These are phyloP conservation scores for Schwanniomyces vanrijiae DNA, from an alignment of 805 yeast species.

Conservation along the genomic window DNA sequence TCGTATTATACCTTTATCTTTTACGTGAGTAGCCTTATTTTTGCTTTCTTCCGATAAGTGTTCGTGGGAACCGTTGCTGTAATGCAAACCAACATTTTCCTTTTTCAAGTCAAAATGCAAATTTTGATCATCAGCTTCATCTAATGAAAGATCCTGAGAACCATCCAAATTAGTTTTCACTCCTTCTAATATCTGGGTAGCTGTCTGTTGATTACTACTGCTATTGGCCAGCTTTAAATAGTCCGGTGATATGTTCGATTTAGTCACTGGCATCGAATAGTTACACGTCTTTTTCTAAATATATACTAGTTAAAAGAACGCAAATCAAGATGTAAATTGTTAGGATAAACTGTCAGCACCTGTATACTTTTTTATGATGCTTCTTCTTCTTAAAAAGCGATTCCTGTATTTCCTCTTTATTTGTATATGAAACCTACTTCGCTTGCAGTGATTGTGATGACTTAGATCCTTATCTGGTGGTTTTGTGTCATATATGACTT, in stretches of 20 bases:
- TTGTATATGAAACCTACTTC: neutral
- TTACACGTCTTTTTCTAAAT: neutral
- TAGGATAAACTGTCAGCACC: neutral
- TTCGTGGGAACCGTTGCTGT: neutral
- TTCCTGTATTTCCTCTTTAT: neutral
- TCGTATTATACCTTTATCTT: neutral
- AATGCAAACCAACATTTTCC: neutral
- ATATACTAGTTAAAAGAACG: neutral
- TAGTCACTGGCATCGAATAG: neutral
- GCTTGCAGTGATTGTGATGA: neutral
- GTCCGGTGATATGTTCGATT: neutral
- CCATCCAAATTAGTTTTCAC: neutral
- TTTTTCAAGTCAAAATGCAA: neutral
- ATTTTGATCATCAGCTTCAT: neutral
- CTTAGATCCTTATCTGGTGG: conserved; percentile 3
- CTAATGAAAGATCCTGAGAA: neutral
- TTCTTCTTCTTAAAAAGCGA: neutral
- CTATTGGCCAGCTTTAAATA: neutral
- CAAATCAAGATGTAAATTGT: neutral
- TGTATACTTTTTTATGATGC: neutral
- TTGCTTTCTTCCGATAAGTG: neutral
- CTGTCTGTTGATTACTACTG: neutral
- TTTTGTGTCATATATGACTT: neutral
- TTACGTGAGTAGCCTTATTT: neutral
- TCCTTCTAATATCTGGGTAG: neutral